Evolutionary conservation across 768 basidiomycete species (phyloP).

Genomic region (Suillus occidentalis): DNA sequence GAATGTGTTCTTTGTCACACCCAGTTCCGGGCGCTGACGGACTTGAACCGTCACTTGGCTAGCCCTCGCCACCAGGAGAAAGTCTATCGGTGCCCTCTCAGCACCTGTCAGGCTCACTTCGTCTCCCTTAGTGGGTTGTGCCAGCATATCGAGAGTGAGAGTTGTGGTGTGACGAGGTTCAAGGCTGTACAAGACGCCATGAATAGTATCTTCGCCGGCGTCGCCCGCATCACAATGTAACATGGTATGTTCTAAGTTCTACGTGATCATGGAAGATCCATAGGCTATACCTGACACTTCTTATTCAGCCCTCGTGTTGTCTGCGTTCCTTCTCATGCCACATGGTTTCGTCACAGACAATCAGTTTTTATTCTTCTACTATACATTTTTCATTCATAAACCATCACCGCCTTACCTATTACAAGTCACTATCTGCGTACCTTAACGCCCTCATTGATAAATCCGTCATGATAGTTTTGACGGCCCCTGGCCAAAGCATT

Average conservation of each 20-base stretch:
- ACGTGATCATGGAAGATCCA: neutral
- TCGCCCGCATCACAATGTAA: slow-evolving; percentile 16
- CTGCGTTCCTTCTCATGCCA: slow-evolving; percentile 3
- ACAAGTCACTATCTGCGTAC: slow-evolving; percentile 4
- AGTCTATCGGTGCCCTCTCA: slow-evolving; percentile 55
- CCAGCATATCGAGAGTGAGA: slow-evolving; percentile 66
- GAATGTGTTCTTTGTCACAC: slow-evolving; percentile 67
- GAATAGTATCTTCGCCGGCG: slow-evolving; percentile 30
- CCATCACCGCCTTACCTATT: neutral
- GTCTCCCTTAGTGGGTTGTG: slow-evolving; percentile 55
- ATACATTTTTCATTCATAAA: neutral
- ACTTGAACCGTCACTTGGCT: slow-evolving; percentile 61
- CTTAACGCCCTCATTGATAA: neutral
- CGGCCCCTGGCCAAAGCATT: neutral
- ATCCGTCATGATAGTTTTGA: neutral
- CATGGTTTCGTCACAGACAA: slow-evolving; percentile 4
- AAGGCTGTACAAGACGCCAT: slow-evolving; percentile 39
- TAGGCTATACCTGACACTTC: slow-evolving; percentile 1
- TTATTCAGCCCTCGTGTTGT: slow-evolving; percentile 6
- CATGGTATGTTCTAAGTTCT: slow-evolving; percentile 13
- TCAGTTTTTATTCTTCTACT: neutral
- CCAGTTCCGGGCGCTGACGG: slow-evolving; percentile 37
- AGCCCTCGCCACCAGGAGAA: slow-evolving; percentile 59
- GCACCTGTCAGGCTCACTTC: slow-evolving; percentile 44
- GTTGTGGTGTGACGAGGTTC: slow-evolving; percentile 56